phyloP scores from a whole-genome alignment of 225 moss, liverwort and hornwort genomes.

The Sphagnum contortum region DNA sequence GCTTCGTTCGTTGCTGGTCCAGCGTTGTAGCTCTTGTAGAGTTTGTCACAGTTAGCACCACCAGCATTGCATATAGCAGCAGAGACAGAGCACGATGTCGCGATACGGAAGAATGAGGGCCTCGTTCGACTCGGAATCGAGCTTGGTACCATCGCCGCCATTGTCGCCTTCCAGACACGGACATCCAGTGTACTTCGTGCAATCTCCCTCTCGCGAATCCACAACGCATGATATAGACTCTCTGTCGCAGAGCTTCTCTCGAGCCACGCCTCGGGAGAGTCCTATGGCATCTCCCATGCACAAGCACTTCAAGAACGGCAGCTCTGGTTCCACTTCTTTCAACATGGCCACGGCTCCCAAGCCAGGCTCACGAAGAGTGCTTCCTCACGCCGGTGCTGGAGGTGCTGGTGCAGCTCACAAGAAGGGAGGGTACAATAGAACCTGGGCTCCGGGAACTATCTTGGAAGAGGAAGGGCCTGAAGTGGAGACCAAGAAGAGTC shows the following conservation, averaged over 20 bases:
- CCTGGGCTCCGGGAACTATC: slow-evolving; percentile 54
- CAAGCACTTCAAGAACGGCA: slow-evolving; percentile 37
- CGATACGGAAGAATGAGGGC: slow-evolving; percentile 49
- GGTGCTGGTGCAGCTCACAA: slow-evolving; percentile 4
- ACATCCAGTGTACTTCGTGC: slow-evolving; percentile 76
- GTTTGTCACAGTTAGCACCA: too few species aligned
- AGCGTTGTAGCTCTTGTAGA: too few species aligned
- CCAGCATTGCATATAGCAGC: too few species aligned
- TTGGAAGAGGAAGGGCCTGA: slow-evolving; percentile 33
- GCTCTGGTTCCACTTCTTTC: slow-evolving; percentile 38
- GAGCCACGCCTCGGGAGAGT: slow-evolving; percentile 53
- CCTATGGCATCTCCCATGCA: slow-evolving; percentile 64
- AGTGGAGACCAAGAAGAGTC: slow-evolving; percentile 22
- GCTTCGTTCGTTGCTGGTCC: too few species aligned
- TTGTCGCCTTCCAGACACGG: slow-evolving; percentile 36
- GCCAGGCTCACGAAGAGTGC: slow-evolving; percentile 65
- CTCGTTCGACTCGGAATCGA: slow-evolving; percentile 50
- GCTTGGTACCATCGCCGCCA: slow-evolving; percentile 36
- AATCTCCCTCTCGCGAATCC: slow-evolving; percentile 77
- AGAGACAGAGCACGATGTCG: slow-evolving; percentile 16
- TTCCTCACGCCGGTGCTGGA: slow-evolving; percentile 46
- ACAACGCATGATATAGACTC: slow-evolving; percentile 56
- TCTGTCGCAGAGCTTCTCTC: slow-evolving; percentile 64
- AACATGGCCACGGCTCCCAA: slow-evolving; percentile 26
- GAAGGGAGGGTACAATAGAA: slow-evolving; percentile 26